Evolutionary conservation across 768 basidiomycete genomes (phyloP).

Genomic region (Psilocybe azurescens): DNA sequence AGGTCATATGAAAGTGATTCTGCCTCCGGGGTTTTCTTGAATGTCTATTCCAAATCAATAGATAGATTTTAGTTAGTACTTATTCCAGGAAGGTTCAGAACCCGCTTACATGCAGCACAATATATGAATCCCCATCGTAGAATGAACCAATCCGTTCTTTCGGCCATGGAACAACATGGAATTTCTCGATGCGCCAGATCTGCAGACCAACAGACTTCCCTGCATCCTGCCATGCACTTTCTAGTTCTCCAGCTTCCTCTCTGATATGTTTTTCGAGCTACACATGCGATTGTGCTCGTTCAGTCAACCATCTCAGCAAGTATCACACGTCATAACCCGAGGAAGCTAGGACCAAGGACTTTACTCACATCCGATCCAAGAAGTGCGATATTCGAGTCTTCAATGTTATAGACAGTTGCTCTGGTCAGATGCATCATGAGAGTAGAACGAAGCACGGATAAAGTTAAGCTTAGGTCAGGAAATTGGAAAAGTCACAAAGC

Average conservation of each 20-base stretch:
- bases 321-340: neutral
- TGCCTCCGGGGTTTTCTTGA: slow-evolving; percentile 54
- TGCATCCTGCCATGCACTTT: slow-evolving; percentile 55
- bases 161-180: slow-evolving; percentile 59
- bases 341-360: neutral
- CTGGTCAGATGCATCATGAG: slow-evolving; percentile 51
- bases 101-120: slow-evolving; percentile 59
- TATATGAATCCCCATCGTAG: slow-evolving; percentile 71
- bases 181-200: slow-evolving; percentile 66
- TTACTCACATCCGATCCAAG: slow-evolving; percentile 63
- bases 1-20: slow-evolving; percentile 57
- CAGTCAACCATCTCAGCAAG: neutral
- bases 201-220: slow-evolving; percentile 49
- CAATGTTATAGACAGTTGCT: slow-evolving; percentile 57
- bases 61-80: neutral
- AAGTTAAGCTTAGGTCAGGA: no score
- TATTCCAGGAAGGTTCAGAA: neutral
- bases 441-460: neutral
- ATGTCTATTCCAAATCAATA: slow-evolving; percentile 46
- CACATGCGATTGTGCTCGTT: neutral
- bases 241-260: slow-evolving; percentile 54
- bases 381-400: slow-evolving; percentile 66
- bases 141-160: slow-evolving; percentile 55
- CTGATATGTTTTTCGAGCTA: slow-evolving; percentile 64
- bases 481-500: no score